Percentiles rank a stretch among this genome's conserved stretches.
phyloP scores from a whole-genome alignment of 257 asterid genomes.

The Plantago elongata region DNA sequence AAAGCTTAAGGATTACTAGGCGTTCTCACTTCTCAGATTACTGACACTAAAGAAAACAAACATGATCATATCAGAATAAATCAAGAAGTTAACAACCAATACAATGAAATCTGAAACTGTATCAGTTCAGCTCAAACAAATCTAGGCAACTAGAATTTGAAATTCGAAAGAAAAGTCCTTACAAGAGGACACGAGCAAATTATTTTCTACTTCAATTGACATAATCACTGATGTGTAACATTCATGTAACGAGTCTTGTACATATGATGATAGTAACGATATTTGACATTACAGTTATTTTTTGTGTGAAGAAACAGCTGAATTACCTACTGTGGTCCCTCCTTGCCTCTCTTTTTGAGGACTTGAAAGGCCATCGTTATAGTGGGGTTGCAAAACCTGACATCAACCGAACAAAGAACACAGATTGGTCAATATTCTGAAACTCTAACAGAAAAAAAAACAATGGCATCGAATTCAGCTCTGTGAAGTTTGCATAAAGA shows the following conservation, averaged over 20 bases:
- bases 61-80: no score
- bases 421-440: not conserved
- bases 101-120: not conserved
- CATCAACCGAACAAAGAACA: constrained; percentile 3
- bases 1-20: no score
- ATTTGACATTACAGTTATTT: constrained; percentile 27
- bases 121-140: no score
- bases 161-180: not conserved
- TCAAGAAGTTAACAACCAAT: no score
- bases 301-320: constrained; percentile 9
- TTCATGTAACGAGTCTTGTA: constrained; percentile 11
- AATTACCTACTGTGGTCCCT: constrained; percentile 10
- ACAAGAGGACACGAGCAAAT: no score
- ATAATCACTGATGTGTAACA: not conserved
- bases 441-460: not conserved
- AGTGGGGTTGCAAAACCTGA: constrained; percentile 51
- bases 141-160: not conserved
- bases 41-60: no score
- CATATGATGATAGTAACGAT: constrained; percentile 12
- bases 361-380: constrained; percentile 28
- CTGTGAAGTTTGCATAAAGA: not conserved
- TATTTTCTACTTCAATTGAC: not conserved
- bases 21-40: no score
- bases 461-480: constrained; percentile 3
- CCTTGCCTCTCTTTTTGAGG: constrained; percentile 14